Conservation (phyloP, 2,329 filamentous ascomycete species). For the Biscogniauxia sp. region DNA sequence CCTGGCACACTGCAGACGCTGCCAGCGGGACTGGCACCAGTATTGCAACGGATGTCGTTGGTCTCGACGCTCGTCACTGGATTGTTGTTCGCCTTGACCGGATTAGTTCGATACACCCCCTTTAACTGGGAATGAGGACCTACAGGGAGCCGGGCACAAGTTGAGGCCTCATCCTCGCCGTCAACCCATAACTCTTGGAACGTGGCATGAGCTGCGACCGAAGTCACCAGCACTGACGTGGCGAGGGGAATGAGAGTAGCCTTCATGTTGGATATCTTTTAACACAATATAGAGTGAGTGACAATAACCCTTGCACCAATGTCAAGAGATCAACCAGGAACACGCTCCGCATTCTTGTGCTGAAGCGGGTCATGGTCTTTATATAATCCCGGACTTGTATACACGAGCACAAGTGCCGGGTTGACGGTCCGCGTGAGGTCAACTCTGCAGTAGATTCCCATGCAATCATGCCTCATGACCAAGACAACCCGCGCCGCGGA, state of each 20-base stretch:
- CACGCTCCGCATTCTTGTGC: background rate
- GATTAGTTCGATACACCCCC: conserved; percentile 5
- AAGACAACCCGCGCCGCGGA: background rate
- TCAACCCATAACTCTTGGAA: conserved; percentile 52
- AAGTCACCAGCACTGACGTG: conserved; percentile 23
- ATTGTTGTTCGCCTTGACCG: conserved; percentile 36
- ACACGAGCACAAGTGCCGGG: background rate
- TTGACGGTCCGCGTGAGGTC: background rate
- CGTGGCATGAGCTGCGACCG: conserved; percentile 46
- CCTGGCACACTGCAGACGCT: conserved; percentile 33
- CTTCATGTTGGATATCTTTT: conserved; percentile 18
- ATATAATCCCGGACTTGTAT: background rate
- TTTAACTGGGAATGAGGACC: background rate
- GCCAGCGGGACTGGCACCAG: conserved; percentile 30
- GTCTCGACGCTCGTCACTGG: conserved; percentile 39
- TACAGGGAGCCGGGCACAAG: conserved; percentile 25
- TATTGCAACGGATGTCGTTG: conserved; percentile 42
- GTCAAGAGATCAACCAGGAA: background rate
- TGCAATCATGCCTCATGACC: background rate
- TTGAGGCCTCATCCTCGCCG: conserved; percentile 35
- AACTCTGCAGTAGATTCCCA: background rate
- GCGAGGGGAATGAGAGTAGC: conserved; percentile 9
- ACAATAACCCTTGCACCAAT: background rate
- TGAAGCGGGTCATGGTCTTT: background rate
- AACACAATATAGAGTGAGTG: background rate